Evolutionary conservation across 1,139 yeast genomes (phyloP).

Genomic region (Suhomyces coccinellae): DNA sequence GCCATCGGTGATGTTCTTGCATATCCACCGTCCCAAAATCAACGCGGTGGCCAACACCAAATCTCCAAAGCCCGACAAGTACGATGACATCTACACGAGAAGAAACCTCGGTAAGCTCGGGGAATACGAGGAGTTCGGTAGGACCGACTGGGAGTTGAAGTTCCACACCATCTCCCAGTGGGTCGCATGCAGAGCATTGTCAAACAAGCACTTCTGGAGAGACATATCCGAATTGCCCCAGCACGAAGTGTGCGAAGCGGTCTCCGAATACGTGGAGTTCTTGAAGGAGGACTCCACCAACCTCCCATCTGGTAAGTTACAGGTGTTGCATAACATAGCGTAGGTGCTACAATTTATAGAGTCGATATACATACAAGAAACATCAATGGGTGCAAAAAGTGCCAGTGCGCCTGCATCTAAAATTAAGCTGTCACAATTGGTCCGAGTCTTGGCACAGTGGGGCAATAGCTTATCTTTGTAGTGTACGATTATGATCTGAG

Average conservation of each 20-base stretch:
- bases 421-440: too few relatives aligned
- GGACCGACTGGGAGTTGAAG: slow-evolving; percentile 35
- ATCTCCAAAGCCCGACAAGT: slow-evolving; percentile 13
- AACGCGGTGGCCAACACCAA: slow-evolving; percentile 29
- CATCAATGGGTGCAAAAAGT: neutral
- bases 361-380: too few relatives aligned
- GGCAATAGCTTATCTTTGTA: too few relatives aligned
- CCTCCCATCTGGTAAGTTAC: slow-evolving; percentile 3
- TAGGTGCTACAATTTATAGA: neutral
- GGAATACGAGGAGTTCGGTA: slow-evolving; percentile 18
- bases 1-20: slow-evolving; percentile 39
- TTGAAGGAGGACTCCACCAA: slow-evolving; percentile 24
- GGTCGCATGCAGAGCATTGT: slow-evolving; percentile 34
- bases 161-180: slow-evolving; percentile 37
- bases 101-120: slow-evolving; percentile 21
- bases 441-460: too few relatives aligned
- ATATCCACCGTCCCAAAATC: slow-evolving; percentile 45
- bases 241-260: slow-evolving; percentile 27
- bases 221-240: slow-evolving; percentile 22
- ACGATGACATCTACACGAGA: slow-evolving; percentile 14
- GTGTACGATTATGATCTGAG: too few relatives aligned
- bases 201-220: slow-evolving; percentile 25
- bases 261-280: slow-evolving; percentile 27
- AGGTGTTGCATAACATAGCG: slow-evolving; percentile 4
- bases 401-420: too few relatives aligned